Percentiles rank a stretch among this genome's conserved stretches.
phyloP scores from a whole-genome alignment of 805 yeast genomes.

The Wickerhamiella spandovensis region DNA sequence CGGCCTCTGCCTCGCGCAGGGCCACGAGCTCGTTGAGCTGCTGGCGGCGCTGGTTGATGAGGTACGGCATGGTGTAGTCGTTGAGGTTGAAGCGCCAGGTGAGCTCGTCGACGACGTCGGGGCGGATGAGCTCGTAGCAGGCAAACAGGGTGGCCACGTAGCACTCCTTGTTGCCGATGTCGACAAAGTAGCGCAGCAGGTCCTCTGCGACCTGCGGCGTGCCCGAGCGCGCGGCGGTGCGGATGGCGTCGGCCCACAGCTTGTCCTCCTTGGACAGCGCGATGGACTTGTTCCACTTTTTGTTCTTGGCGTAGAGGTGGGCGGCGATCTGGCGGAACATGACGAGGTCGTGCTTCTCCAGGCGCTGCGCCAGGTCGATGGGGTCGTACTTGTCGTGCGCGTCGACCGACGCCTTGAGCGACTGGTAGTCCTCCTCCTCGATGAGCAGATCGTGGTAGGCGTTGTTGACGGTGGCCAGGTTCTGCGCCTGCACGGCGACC shows the following conservation, averaged over 20 bases:
- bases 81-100: conserved; percentile 80
- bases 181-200: conserved; percentile 79
- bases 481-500: conserved; percentile 80
- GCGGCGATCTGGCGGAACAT: conserved; percentile 97
- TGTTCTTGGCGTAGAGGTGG: conserved; percentile 80
- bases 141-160: conserved; percentile 79
- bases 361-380: conserved; percentile 78
- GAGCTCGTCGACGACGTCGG: conserved; percentile 76
- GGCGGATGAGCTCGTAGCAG: conserved; percentile 65
- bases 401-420: conserved; percentile 76
- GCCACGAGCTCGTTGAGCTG: conserved; percentile 53
- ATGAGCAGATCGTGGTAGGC: conserved; percentile 92
- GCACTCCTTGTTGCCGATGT: conserved; percentile 92
- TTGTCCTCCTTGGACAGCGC: conserved; percentile 81
- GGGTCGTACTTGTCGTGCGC: conserved; percentile 85
- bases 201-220: conserved; percentile 79
- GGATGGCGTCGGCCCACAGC: conserved; percentile 88
- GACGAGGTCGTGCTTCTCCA: conserved; percentile 80
- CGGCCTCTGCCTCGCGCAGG: conserved; percentile 56
- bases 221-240: conserved; percentile 75
- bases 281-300: conserved; percentile 84
- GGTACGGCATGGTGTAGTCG: conserved; percentile 85
- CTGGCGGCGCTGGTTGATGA: conserved; percentile 71
- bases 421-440: conserved; percentile 92
- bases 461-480: conserved; percentile 78